Evolutionary conservation across 1,139 yeast species (phyloP), one percentile per base, ranked within the genome.

Genomic region (Ogataea hybrid): DNA sequence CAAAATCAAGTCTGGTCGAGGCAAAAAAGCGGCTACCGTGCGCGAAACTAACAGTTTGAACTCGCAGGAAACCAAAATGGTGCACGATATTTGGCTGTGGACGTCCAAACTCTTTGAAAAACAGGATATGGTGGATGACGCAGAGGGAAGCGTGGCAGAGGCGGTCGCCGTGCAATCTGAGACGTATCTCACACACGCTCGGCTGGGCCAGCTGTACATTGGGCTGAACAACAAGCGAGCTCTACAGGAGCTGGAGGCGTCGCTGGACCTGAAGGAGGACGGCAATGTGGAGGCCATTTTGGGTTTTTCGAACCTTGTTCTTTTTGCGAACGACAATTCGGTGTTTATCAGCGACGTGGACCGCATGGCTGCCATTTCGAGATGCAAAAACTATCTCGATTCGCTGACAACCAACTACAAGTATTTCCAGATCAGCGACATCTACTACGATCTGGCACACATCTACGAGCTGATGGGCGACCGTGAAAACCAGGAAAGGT

Each of bases 81-180:
- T 82, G 39, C 87, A 82, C 53, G 71, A 71, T 25, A 58, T 86
- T 10, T 89, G 96, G 96, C 62, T 88, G 40, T 79, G 88, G 78
- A 73, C 87, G 0, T 75, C 89, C 1, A 74, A 74, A 31, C 66
- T 87, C 28, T 89, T 86, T 59, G 65, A 77, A 52, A 75, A 78
- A 49, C 70, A 77, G 5, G 81, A 75, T 1, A 65, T 77, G 41
- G 50, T 64, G 4, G 73, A 68, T 6, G 95, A 87, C 46, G 79
- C 90, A 9, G 82, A 80, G 53, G 81, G 78, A 48, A 85, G 95
- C 39, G 71, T 88, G 6, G 71, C 73, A 7, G 96, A 88, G 59
- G 88, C 95, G 0, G 85, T 78, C 48, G 64, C 70, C 2, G 64
- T 70, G 14, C 68, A 62, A 43, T 71, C 71, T 28, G 77, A 78